Evolutionary conservation across 2,329 filamentous ascomycete species (phyloP).

Genomic region (Fusarium sp.): DNA sequence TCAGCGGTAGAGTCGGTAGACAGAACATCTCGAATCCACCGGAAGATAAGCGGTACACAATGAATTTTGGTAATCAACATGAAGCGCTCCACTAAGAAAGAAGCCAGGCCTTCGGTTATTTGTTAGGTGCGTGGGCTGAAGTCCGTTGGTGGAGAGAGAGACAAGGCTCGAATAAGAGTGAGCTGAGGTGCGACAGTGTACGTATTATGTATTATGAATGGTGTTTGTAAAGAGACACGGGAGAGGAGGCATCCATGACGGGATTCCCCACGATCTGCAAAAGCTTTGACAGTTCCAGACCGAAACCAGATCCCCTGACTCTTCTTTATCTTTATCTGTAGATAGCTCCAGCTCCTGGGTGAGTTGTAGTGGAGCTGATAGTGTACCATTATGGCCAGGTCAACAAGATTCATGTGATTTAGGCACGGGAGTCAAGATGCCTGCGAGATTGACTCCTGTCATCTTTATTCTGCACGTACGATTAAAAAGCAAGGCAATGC

Average conservation of each 20-base stretch:
- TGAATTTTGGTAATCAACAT: conserved; percentile 11
- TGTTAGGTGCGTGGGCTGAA: conserved; percentile 18
- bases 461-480: background rate
- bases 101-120: conserved; percentile 30
- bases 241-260: conserved; percentile 7
- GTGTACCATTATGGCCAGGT: background rate
- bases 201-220: background rate
- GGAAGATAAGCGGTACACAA: conserved; percentile 29
- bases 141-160: conserved; percentile 13
- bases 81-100: conserved; percentile 30
- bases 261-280: conserved; percentile 41
- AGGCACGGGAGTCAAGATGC: background rate
- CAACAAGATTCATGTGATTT: background rate
- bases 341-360: conserved; percentile 40
- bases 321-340: conserved; percentile 1
- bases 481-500: background rate
- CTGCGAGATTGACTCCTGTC: conserved; percentile 5
- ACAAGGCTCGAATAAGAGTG: background rate
- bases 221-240: background rate
- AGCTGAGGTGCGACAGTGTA: background rate
- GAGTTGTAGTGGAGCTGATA: background rate
- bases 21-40: conserved; percentile 16
- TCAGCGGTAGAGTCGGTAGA: conserved; percentile 7
- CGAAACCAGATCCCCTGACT: background rate
- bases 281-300: conserved; percentile 29